Base-by-base conservation (phyloP, 129 eudicot genomes). In the Gnaphalium uliginosum region DNA sequence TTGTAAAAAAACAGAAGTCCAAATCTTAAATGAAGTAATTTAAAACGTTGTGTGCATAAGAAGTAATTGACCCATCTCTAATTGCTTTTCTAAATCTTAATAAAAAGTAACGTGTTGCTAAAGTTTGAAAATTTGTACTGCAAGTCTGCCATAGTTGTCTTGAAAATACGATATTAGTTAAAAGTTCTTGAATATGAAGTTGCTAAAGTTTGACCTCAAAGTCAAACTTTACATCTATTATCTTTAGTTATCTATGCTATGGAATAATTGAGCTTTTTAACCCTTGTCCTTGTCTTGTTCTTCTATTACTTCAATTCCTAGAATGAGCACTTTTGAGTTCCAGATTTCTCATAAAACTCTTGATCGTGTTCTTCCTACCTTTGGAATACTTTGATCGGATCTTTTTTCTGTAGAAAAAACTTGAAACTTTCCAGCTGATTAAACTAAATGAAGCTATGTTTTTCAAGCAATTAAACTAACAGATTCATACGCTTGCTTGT, bases 141-240 rank as follows among this genome's bases (percentile, higher is more conserved):
- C 66, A 19, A 48, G 53, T 46, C 5, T 46, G 53, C n/a, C 13
- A n/a, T 75, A 43, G 61, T 43, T 59, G 21, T 26, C 59, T 53
- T 74, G 50, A 46, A 18, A 1, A 19, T 56, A 6, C 13, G 21
- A 4, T 56, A 18, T 0, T 59, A 61, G 51, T 23, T 13, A 61
- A 61, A 13, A 8, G 27, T 73, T 24, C 57, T 53, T 46, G 62
- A 74, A 39, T 43, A 18, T n/a, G 37, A 29, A 22, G 19, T 17
- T 54, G 0, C 21, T 43, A 37, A 59, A 50, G 33, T 19, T 70
- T 59, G 76, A 78, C 76, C 76, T 69, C 41, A 78, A 69, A 29
- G 56, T 78, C 76, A 43, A 78, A 37, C 53, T 19, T 23, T 23
- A 13, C 6, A 10, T 15, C 64, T 17, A 10, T 48, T 30, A 19